Conservation (phyloP, 2,329 filamentous ascomycete genomes). For the Fusarium buharicum region DNA sequence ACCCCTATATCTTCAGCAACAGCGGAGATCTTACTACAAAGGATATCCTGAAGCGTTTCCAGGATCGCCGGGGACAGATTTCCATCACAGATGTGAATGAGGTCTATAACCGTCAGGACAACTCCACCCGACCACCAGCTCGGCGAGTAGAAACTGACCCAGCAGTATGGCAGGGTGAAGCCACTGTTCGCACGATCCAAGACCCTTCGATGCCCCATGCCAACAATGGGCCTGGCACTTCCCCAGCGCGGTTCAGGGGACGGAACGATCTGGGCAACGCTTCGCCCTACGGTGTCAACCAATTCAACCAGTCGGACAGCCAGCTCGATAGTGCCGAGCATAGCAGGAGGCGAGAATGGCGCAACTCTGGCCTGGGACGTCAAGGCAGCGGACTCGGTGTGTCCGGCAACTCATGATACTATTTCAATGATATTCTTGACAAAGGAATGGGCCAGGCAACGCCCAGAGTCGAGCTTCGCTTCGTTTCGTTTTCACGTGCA, state of each 20-base stretch:
- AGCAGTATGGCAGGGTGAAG: conserved; percentile 83
- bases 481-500: conserved; percentile 28
- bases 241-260: conserved; percentile 61
- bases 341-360: conserved; percentile 64
- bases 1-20: conserved; percentile 82
- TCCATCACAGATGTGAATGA: conserved; percentile 70
- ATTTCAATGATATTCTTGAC: conserved; percentile 30
- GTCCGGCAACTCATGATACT: conserved; percentile 55
- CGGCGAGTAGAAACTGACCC: conserved; percentile 87
- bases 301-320: conserved; percentile 58
- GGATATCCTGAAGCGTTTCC: conserved; percentile 94
- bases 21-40: conserved; percentile 92
- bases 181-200: conserved; percentile 81
- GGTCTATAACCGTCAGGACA: conserved; percentile 66
- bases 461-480: conserved; percentile 30
- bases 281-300: conserved; percentile 56
- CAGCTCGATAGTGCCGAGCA: conserved; percentile 54
- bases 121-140: conserved; percentile 65
- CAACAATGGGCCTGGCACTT: conserved; percentile 57
- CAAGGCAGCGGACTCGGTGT: conserved; percentile 63
- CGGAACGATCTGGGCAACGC: conserved; percentile 56
- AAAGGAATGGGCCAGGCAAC: conserved; percentile 29
- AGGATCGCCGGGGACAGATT: conserved; percentile 74
- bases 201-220: conserved; percentile 61
- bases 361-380: conserved; percentile 66